phyloP scores from a whole-genome alignment of 176 grass and related monocot species.

The Alloteropsis semialata region DNA sequence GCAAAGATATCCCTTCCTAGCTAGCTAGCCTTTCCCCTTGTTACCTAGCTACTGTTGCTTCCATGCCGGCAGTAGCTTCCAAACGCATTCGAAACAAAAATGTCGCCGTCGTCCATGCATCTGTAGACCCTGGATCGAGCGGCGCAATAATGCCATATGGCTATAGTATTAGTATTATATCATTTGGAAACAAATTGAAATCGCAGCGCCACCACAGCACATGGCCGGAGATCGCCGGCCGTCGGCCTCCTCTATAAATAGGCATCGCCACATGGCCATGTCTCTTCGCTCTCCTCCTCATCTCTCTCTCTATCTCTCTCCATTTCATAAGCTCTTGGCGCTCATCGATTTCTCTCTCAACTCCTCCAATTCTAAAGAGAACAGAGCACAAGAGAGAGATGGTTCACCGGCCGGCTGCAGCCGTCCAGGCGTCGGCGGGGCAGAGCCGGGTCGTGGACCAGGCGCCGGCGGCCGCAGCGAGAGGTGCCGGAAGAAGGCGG shows the following conservation, averaged over 20 bases:
- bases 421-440: background rate
- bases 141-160: slow-evolving; percentile 14
- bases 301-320: background rate
- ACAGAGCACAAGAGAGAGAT: background rate
- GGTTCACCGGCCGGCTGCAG: slow-evolving; percentile 35
- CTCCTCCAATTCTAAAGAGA: too few relatives aligned
- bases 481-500: slow-evolving; percentile 26
- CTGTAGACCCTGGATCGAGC: background rate
- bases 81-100: slow-evolving; percentile 45
- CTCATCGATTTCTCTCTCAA: too few relatives aligned
- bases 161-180: slow-evolving; percentile 9
- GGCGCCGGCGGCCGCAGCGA: background rate
- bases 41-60: too few relatives aligned
- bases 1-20: background rate
- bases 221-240: background rate
- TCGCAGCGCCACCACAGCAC: background rate
- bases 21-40: background rate
- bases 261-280: slow-evolving; percentile 1
- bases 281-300: background rate
- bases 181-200: background rate
- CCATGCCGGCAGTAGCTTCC: slow-evolving; percentile 27
- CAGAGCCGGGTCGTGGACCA: background rate
- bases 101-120: background rate
- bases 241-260: slow-evolving; percentile 9
- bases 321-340: background rate